Conservation (phyloP, 2,329 filamentous ascomycete species). For the Ophiostoma ulmi region DNA sequence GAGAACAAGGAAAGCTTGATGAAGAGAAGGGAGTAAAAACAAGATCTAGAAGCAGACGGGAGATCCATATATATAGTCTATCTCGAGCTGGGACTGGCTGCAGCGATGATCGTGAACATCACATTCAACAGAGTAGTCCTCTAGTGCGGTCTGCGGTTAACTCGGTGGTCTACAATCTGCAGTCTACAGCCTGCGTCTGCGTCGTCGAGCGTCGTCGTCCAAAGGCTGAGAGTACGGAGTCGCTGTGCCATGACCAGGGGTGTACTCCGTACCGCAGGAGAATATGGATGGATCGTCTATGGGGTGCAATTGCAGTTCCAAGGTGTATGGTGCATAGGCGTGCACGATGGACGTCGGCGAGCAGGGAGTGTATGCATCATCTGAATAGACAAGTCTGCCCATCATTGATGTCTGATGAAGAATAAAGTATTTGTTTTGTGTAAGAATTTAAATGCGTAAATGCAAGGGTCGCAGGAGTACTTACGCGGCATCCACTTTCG, state of each 20-base stretch:
- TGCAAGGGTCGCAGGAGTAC: conserved; percentile 10
- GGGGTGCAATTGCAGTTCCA: neutral
- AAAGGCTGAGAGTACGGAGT: conserved; percentile 10
- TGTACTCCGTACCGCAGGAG: neutral
- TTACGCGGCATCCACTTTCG: conserved; percentile 9
- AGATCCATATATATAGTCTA: conserved; percentile 12
- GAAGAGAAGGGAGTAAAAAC: conserved; percentile 1
- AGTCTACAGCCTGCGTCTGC: neutral
- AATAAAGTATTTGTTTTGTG: neutral
- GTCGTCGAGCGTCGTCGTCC: conserved; percentile 8
- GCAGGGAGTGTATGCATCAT: conserved; percentile 7
- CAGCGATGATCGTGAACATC: conserved; percentile 5
- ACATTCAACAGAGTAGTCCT: neutral
- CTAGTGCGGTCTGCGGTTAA: neutral
- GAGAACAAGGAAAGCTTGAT: conserved; percentile 18
- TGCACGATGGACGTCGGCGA: neutral
- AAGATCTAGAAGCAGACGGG: conserved; percentile 9
- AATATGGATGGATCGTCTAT: neutral
- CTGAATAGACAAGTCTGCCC: neutral
- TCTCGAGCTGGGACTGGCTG: neutral
- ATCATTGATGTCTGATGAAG: neutral
- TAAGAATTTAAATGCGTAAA: neutral
- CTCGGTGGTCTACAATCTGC: neutral
- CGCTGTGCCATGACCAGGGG: neutral
- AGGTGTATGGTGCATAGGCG: neutral